phyloP scores from a whole-genome alignment of 73 alveolate species.

The Paramecium pentaurelia region DNA sequence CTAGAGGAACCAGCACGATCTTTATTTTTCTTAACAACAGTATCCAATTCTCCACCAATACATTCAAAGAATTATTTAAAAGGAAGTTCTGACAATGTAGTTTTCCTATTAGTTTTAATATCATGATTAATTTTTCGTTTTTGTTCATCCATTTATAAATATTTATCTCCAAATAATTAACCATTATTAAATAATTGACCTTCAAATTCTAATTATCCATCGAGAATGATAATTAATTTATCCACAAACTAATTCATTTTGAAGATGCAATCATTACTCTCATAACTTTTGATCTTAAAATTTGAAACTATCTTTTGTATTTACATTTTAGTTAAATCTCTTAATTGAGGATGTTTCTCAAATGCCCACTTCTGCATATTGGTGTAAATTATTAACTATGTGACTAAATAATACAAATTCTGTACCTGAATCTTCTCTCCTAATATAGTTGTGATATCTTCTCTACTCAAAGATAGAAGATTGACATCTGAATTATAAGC shows the following conservation, averaged over 20 bases:
- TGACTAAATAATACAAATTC: background rate
- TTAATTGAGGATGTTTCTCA: conserved; percentile 45
- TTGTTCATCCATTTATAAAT: conserved; percentile 12
- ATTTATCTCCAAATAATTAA: conserved; percentile 49
- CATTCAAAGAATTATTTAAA: conserved; percentile 46
- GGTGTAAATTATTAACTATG: conserved; percentile 51
- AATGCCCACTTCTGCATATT: conserved; percentile 67
- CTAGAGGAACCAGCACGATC: conserved; percentile 3
- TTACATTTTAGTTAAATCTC: conserved; percentile 53
- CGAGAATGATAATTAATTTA: conserved; percentile 49
- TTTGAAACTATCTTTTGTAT: conserved; percentile 38
- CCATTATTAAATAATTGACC: conserved; percentile 46
- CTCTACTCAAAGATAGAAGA: conserved; percentile 57
- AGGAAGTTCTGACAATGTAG: conserved; percentile 24
- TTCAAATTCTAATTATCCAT: conserved; percentile 28
- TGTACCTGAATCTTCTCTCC: conserved; percentile 63
- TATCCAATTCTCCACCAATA: conserved; percentile 59
- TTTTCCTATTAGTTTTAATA: conserved; percentile 25
- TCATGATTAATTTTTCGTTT: conserved; percentile 31
- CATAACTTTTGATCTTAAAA: conserved; percentile 40
- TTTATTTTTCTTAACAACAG: conserved; percentile 49
- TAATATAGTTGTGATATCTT: conserved; percentile 37
- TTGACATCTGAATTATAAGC: conserved; percentile 53
- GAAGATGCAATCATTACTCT: background rate
- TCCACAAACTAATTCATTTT: background rate